Evolutionary conservation across 1,284 basidiomycete genomes (phyloP).

Genomic region (Agaricales sp.): DNA sequence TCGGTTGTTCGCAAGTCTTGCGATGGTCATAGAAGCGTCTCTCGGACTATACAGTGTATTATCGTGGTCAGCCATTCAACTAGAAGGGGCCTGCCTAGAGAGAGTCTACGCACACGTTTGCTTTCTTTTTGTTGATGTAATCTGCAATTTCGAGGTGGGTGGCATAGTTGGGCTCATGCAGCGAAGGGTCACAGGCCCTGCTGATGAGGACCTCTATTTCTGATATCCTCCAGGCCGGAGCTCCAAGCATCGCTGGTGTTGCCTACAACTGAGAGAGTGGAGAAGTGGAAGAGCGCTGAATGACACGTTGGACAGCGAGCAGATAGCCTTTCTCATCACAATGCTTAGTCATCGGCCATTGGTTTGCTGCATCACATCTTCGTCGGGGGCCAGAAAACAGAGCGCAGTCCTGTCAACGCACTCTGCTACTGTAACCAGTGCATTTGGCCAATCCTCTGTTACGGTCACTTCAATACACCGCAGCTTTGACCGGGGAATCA

Average conservation of each 20-base stretch:
- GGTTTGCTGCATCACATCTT: too few species aligned
- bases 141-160: slow-evolving; percentile 92
- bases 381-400: too few species aligned
- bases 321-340: too few species aligned
- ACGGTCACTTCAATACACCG: too few species aligned
- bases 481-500: too few species aligned
- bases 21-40: slow-evolving; percentile 80
- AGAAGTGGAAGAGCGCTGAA: background rate
- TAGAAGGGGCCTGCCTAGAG: too few species aligned
- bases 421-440: too few species aligned
- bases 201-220: slow-evolving; percentile 58
- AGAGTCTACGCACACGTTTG: slow-evolving; percentile 64
- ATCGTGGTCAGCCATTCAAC: too few species aligned
- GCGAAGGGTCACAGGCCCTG: slow-evolving; percentile 82
- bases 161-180: slow-evolving; percentile 86
- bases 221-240: background rate
- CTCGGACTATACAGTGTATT: slow-evolving; percentile 47
- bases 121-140: slow-evolving; percentile 91
- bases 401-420: too few species aligned
- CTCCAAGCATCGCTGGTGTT: background rate
- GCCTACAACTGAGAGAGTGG: background rate
- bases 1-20: slow-evolving; percentile 78
- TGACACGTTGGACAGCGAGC: background rate
- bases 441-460: too few species aligned
- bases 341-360: too few species aligned